Base-by-base conservation (phyloP, 2,329 filamentous ascomycete genomes). In the Botryotinia convoluta region DNA sequence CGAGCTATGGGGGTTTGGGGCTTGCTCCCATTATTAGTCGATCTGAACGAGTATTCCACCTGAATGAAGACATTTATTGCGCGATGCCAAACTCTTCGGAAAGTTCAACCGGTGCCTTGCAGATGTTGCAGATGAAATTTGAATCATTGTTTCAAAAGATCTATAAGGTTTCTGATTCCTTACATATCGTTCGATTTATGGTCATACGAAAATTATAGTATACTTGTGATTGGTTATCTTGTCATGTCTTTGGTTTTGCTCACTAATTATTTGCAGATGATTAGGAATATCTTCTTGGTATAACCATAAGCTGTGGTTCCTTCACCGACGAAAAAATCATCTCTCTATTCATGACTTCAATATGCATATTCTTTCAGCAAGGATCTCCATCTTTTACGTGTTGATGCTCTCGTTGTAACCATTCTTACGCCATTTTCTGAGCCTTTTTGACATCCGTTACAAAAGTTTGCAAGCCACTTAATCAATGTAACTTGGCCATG, bases 151-250 rank as follows among this genome's bases (percentile, higher is more conserved):
- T 26, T 69, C 39, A 32, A 37, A 32, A 42, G 29, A 26, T 44
- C 14, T n/a, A 32, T 44, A 1, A n/a, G 29, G 57, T 18, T 57
- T 10, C 35, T 57, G 20, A 42, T 57, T 69, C n/a, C 65, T 69
- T 69, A 44, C 48, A 69, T 48, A 32, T 57, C 65, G 18, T 57
- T 69, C 65, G 48, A 57, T 69, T 62, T 69, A 44, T 29, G n/a
- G 64, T 14, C 16, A 35, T 20, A 67, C 45, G 35, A 10, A 26
- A 42, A 16, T 32, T 26, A 57, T 7, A 18, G 26, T 12, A 37
- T 20, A 29, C 18, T 44, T 57, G 10, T 69, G 65, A 69, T 69
- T 37, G 54, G 16, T 44, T 42, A 44, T 26, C 42, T 44, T 18
- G n/a, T 57, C 6, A 57, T 29, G n/a, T 57, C 14, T 57, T 32